phyloP scores from a whole-genome alignment of 345 rosid genomes.

The Pugionium cornutum region DNA sequence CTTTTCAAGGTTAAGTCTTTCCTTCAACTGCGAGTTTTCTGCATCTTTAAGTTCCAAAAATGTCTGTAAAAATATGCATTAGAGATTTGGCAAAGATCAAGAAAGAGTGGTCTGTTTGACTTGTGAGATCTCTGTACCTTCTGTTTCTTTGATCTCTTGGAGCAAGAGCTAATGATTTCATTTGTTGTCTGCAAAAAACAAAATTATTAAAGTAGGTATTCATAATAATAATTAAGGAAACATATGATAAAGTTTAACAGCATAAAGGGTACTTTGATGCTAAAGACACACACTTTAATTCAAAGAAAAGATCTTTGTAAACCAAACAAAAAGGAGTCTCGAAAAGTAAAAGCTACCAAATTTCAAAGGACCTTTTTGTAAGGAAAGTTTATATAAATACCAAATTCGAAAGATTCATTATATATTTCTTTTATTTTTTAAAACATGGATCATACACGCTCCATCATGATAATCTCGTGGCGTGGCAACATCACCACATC shows the following conservation, averaged over 20 bases:
- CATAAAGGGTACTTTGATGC: slow-evolving; percentile 3
- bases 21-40: slow-evolving; percentile 56
- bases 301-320: background rate
- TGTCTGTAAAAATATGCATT: slow-evolving; percentile 46
- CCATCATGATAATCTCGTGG: slow-evolving; percentile 32
- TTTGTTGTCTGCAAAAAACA: slow-evolving; percentile 45
- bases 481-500: slow-evolving; percentile 24
- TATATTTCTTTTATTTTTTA: background rate
- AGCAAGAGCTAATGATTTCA: slow-evolving; percentile 46
- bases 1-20: slow-evolving; percentile 56
- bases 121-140: slow-evolving; percentile 49
- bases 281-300: slow-evolving; percentile 25
- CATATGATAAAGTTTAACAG: background rate
- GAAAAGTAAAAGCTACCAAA: slow-evolving; percentile 16
- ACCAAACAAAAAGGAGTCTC: background rate
- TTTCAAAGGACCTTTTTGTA: background rate
- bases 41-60: slow-evolving; percentile 73
- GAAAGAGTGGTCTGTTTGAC: no score
- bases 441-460: slow-evolving; percentile 25
- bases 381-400: background rate
- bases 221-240: background rate
- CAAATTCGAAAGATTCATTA: background rate
- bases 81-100: background rate
- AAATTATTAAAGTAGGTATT: background rate
- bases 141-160: slow-evolving; percentile 55